Base-by-base conservation (phyloP, 345 rosid species). In the Gossypium bickii region DNA sequence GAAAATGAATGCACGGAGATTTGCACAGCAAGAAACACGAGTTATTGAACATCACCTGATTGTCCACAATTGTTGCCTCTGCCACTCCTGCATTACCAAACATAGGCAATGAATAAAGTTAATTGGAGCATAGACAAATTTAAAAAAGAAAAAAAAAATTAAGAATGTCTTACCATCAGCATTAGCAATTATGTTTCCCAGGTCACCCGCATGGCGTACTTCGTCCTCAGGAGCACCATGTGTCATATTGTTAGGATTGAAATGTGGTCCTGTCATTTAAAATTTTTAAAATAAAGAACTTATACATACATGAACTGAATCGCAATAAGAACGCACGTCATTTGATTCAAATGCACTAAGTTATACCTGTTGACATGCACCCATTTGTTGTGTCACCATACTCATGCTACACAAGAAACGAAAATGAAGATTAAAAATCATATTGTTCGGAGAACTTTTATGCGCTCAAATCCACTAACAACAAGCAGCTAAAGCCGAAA, bases 131-230 rank as follows among this genome's bases (percentile, higher is more conserved):
- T 22, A 1, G 3, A 80, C 17, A 79, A 45, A 4, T 15, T 4
- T 45, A 63, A 73, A 57, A 29, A 41, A 1, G 47, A 27, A 83
- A 73, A 24, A 58, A 24, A 59, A 59, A 59, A 7, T 2, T 34
- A 77, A 71, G 27, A 56, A 68, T 58, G 71, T 24, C 51, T 38
- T 86, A 94, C 99, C 99, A 73, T 92, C 88, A 25, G 94, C 96
- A 27, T 88, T 87, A 83, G 98, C 99, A 87, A 74, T 64, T 84
- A 95, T 87, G 97, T 95, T 95, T 93, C 99, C 99, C 99, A 95
- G 96, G 99, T 95, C 99, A 67, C 99, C 99, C 94, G 96, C 99
- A 90, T 93, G 99, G 74, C 99, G 94, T 84, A 84, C 67, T 88
- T 95, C 85, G 57, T 95, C 98, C 74, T 82, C 85, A 74, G 99